Evolutionary conservation across 192 early-diverging fungal species (phyloP), one percentile per base, ranked within the genome.

Genomic region (Coemansia sp.): DNA sequence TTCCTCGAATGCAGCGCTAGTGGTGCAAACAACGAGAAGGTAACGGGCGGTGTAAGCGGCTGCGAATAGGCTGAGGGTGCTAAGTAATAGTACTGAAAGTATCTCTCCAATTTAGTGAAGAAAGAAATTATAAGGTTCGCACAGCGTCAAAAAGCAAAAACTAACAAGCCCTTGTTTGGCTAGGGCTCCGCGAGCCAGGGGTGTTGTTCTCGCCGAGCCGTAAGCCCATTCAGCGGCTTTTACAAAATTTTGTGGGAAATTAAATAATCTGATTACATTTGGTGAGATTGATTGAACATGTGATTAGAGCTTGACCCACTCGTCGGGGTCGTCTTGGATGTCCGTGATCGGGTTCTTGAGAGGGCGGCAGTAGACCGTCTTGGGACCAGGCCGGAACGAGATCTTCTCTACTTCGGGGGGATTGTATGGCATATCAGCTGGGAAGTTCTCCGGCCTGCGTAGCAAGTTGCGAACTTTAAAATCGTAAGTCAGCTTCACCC

Each of bases 401-500:
- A 71, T 66, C 22, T 61, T 59, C 1, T 40, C 40, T 6, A 47
- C 45, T 22, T 59, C 37, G 15, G 11, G 47, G 13, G 49, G 43
- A 32, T 45, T 24, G 15, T 67, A 74, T 24, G 67, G 65, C 39
- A 47, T 29, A 16, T 71, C 66, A 53, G 59, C 69, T 11, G 72
- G 73, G 47, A 65, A 65, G 32, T 65, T 37, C 32, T 24, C 24
- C 20, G 73, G 73, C 55, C 29, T 30, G 5, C 63, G 64, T 32
- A 80, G 52, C 18, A 47, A 40, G 20, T 75, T 66, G 56, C 78
- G 68, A 7, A 60, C 64, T 20, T 56, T 34, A 18, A 69, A 64
- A 10, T 73, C 70, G 38, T 85, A 85, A 1, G 82, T 30, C 24
- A 80, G 64, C 65, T 79, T 80, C 61, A 84, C 71, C 18, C 71